Evolutionary conservation across 148 eudicot species (phyloP).

Genomic region (Camellia sinensis): DNA sequence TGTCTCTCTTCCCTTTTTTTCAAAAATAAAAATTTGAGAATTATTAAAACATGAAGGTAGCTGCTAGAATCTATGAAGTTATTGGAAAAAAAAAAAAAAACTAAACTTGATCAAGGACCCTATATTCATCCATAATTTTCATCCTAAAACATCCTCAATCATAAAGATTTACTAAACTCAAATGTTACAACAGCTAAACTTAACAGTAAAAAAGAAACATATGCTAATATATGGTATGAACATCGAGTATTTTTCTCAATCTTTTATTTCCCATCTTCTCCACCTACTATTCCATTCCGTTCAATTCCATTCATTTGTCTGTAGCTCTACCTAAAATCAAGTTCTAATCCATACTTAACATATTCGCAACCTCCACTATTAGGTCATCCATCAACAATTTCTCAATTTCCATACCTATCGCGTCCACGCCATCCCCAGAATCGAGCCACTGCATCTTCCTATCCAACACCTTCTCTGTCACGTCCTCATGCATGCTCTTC

Average conservation of each 20-base stretch:
- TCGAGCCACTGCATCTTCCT: constrained; percentile 49
- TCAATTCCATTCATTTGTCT: not conserved
- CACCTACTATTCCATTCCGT: not conserved
- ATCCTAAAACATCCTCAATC: too few species aligned
- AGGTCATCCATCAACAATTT: constrained; percentile 62
- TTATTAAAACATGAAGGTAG: too few species aligned
- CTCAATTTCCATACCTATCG: constrained; percentile 58
- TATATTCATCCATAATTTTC: too few species aligned
- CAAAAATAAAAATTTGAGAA: too few species aligned
- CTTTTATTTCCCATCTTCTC: not conserved
- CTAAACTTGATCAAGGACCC: too few species aligned
- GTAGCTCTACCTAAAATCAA: constrained; percentile 18
- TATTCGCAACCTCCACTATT: constrained; percentile 35
- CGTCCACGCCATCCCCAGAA: constrained; percentile 37
- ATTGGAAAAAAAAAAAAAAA: too few species aligned
- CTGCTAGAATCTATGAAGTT: too few species aligned
- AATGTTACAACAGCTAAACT: too few species aligned
- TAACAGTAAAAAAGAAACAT: too few species aligned
- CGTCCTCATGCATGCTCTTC: constrained; percentile 14
- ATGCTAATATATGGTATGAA: not conserved
- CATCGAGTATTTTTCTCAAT: not conserved
- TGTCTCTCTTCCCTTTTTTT: too few species aligned
- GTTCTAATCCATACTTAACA: constrained; percentile 14
- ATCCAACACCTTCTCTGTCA: constrained; percentile 27
- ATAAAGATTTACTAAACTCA: too few species aligned